Evolutionary conservation across 1,284 basidiomycete genomes (phyloP).

Genomic region (Sparassis latifolia): DNA sequence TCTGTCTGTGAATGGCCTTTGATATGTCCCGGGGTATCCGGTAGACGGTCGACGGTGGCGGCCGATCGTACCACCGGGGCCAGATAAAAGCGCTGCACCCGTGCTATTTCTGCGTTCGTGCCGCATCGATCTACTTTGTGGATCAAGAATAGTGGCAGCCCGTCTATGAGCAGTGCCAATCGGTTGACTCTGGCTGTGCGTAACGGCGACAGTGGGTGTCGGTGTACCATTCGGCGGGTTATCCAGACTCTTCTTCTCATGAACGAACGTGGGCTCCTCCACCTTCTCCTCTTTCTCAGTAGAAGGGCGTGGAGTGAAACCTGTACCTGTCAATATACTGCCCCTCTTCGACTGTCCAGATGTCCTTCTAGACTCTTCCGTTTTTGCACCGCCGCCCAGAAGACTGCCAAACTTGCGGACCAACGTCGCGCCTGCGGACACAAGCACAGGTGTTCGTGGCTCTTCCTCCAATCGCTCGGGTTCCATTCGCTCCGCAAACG

Average conservation of each 20-base stretch:
- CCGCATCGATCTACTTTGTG: slow-evolving; percentile 46
- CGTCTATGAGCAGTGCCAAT: slow-evolving; percentile 53
- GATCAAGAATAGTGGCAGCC: slow-evolving; percentile 69
- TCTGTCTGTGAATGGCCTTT: slow-evolving; percentile 37
- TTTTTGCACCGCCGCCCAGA: slow-evolving; percentile 37
- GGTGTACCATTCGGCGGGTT: slow-evolving; percentile 12
- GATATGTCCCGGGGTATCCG: slow-evolving; percentile 37
- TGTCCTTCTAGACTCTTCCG: slow-evolving; percentile 35
- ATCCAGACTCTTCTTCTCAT: slow-evolving; percentile 21
- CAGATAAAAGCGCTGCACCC: slow-evolving; percentile 50
- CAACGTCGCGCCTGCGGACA: slow-evolving; percentile 58
- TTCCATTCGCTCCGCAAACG: slow-evolving; percentile 39
- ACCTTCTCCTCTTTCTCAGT: slow-evolving; percentile 18
- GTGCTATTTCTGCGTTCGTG: slow-evolving; percentile 77
- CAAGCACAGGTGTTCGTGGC: slow-evolving; percentile 27
- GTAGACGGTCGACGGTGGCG: slow-evolving; percentile 62
- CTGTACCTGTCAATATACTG: slow-evolving; percentile 41
- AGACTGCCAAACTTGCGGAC: slow-evolving; percentile 70
- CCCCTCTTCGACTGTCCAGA: slow-evolving; percentile 38
- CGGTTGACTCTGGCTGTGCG: slow-evolving; percentile 51
- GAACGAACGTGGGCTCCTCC: slow-evolving; percentile 13
- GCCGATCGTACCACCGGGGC: slow-evolving; percentile 49
- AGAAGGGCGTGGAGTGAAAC: slow-evolving; percentile 41
- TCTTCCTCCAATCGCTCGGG: slow-evolving; percentile 27
- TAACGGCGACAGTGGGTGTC: slow-evolving; percentile 29